A percentile compares a stretch with the other conserved stretches of the same genome.
Evolutionary conservation across 371 early-diverging fungal species (phyloP).

Genomic region (Mortierella sp.): DNA sequence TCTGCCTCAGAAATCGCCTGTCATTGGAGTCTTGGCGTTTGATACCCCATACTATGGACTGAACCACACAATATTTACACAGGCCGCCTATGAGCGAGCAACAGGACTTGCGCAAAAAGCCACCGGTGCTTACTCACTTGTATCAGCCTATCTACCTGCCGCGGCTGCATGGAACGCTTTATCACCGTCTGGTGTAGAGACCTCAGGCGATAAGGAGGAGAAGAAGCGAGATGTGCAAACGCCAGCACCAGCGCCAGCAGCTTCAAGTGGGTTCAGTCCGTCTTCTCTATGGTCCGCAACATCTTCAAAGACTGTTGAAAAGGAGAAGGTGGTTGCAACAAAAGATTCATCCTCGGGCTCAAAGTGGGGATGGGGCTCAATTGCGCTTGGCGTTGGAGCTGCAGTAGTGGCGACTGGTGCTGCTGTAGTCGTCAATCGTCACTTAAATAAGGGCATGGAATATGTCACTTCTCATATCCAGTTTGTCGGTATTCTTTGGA

Average conservation of each 20-base stretch:
- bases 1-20: conserved; percentile 34
- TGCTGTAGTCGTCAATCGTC: conserved; percentile 60
- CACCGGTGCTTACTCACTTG: conserved; percentile 28
- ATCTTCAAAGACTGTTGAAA: conserved; percentile 12
- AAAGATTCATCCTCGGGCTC: conserved; percentile 11
- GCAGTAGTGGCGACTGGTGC: conserved; percentile 67
- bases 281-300: conserved; percentile 29
- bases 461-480: conserved; percentile 66
- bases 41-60: conserved; percentile 75
- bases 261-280: conserved; percentile 10
- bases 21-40: conserved; percentile 71
- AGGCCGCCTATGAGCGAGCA: conserved; percentile 55
- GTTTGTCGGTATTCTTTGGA: conserved; percentile 62
- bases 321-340: conserved; percentile 11
- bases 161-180: conserved; percentile 53
- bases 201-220: conserved; percentile 5
- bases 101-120: conserved; percentile 47
- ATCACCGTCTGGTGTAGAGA: conserved; percentile 4
- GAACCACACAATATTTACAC: conserved; percentile 57
- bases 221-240: conserved; percentile 8
- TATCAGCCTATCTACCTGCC: conserved; percentile 57
- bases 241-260: conserved; percentile 4
- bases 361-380: conserved; percentile 62
- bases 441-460: conserved; percentile 58
- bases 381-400: conserved; percentile 63